Conservation (phyloP, 495 filamentous ascomycete species). For the Hyaloscypha finlandica region DNA sequence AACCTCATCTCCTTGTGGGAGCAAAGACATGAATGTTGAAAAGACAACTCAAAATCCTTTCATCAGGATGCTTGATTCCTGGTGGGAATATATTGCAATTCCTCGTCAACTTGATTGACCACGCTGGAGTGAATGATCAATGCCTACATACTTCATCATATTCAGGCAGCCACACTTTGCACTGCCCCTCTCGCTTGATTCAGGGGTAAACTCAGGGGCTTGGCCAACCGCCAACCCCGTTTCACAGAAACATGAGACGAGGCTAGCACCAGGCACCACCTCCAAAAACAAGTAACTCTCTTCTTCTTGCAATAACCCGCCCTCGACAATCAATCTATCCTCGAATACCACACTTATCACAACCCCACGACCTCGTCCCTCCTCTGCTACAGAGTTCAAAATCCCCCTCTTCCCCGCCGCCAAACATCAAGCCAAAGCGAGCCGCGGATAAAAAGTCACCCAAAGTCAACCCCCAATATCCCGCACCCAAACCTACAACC, state of each 20-base stretch:
- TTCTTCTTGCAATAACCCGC: neutral
- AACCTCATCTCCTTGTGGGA: too few relatives aligned
- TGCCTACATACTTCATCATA: neutral
- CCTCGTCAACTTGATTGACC: too few relatives aligned
- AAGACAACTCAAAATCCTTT: too few relatives aligned
- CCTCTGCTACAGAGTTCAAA: neutral
- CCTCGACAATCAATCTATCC: neutral
- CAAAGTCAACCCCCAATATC: neutral
- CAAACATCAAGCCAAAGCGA: neutral
- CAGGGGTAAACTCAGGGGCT: neutral
- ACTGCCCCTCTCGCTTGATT: neutral
- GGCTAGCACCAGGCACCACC: neutral
- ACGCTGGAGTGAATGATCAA: too few relatives aligned
- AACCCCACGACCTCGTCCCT: neutral
- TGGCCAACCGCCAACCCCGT: neutral
- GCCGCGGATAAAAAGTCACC: neutral
- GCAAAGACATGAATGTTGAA: too few relatives aligned
- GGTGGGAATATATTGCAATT: too few relatives aligned
- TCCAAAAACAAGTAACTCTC: neutral
- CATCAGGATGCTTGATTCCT: too few relatives aligned
- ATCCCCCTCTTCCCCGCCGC: neutral
- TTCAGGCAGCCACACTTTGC: neutral
- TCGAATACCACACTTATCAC: neutral
- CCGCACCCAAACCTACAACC: neutral
- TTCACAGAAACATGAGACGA: neutral